Evolutionary conservation across 129 eudicot genomes (phyloP).

Genomic region (Mikania micrantha): DNA sequence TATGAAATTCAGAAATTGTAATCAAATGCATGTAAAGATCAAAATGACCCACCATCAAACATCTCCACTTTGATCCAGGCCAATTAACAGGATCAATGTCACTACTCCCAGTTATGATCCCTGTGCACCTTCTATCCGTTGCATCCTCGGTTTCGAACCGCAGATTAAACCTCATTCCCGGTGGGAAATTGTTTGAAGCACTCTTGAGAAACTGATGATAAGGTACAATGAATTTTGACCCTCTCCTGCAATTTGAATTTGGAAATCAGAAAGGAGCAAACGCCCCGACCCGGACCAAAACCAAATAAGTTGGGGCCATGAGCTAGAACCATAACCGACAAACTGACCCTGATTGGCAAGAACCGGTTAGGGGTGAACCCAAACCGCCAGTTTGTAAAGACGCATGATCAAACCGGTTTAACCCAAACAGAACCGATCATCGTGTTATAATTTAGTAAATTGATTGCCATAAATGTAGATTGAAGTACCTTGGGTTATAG

Average conservation of each 20-base stretch:
- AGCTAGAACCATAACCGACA: too few relatives aligned
- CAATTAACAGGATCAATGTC: conserved; percentile 6
- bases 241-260: conserved; percentile 23
- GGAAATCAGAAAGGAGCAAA: background rate
- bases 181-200: conserved; percentile 37
- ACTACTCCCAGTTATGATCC: conserved; percentile 52
- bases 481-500: conserved; percentile 72
- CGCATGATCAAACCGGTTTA: too few relatives aligned
- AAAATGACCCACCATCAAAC: background rate
- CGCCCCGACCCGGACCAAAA: too few relatives aligned
- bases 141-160: conserved; percentile 86
- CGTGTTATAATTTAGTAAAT: too few relatives aligned
- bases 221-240: conserved; percentile 57
- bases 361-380: too few relatives aligned
- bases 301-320: too few relatives aligned
- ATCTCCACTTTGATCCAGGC: background rate
- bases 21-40: background rate
- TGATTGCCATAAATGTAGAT: background rate
- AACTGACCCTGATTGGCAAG: too few relatives aligned
- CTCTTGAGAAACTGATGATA: conserved; percentile 55
- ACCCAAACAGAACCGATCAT: too few relatives aligned
- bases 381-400: too few relatives aligned
- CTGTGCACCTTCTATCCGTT: conserved; percentile 78
- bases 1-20: too few relatives aligned
- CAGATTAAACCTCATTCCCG: conserved; percentile 83